Conservation (phyloP, 2,329 filamentous ascomycete species). For the Fusarium bactridioides region DNA sequence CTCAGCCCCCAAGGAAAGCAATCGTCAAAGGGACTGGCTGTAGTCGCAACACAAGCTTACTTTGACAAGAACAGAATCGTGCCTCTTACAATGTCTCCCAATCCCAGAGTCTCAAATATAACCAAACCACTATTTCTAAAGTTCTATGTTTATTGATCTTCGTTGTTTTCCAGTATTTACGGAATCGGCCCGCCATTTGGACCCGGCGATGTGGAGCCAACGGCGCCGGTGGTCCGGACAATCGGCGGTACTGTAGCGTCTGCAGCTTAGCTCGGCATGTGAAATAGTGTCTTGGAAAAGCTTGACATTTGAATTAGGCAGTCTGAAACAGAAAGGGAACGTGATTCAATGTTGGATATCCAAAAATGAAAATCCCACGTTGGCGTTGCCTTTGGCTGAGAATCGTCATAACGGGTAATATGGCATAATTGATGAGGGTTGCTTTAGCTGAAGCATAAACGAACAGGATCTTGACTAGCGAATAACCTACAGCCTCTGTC, state of each 20-base stretch:
- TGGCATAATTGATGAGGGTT: constrained; percentile 26
- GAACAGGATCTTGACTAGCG: constrained; percentile 1
- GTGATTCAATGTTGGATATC: constrained; percentile 13
- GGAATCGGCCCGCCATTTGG: not conserved
- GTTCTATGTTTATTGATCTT: not conserved
- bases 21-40: not conserved
- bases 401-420: constrained; percentile 27
- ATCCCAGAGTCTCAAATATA: not conserved
- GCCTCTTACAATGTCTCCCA: not conserved
- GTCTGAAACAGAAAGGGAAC: not conserved
- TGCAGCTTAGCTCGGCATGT: constrained; percentile 4
- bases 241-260: constrained; percentile 1
- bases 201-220: constrained; percentile 15
- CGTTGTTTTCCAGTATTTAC: not conserved
- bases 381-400: constrained; percentile 12
- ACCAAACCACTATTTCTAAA: not conserved
- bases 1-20: not conserved
- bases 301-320: not conserved
- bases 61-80: not conserved
- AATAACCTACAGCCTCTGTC: not conserved
- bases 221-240: constrained; percentile 22
- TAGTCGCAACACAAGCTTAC: not conserved
- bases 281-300: not conserved
- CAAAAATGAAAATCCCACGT: constrained; percentile 3
- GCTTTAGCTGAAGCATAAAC: not conserved